Conservation (phyloP, 257 asterid genomes). For the Solanum lignicaule region DNA sequence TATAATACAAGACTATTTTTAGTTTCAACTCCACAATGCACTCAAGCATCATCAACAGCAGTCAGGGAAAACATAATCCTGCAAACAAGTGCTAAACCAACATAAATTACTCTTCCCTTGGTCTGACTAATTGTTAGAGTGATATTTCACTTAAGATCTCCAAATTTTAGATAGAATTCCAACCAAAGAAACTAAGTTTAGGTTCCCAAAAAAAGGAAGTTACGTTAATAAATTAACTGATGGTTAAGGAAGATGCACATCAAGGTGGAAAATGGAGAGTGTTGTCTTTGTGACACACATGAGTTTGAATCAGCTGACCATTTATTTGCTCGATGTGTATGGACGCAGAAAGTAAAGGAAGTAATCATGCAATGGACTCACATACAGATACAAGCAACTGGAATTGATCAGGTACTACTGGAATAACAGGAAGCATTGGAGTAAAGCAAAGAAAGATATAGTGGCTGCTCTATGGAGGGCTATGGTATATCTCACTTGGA, state of each 20-base stretch:
- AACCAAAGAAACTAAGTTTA: neutral
- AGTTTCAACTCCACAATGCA: neutral
- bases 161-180: neutral
- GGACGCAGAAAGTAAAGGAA: neutral
- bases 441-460: neutral
- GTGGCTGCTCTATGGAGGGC: neutral
- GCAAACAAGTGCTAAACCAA: neutral
- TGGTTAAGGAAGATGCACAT: neutral
- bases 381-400: neutral
- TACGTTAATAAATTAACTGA: neutral
- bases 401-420: neutral
- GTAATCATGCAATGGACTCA: neutral
- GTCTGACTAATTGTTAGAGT: neutral
- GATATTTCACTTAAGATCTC: neutral
- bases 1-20: neutral
- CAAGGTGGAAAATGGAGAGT: neutral
- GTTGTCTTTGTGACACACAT: neutral
- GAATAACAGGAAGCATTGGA: neutral
- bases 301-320: neutral
- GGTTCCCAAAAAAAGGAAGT: neutral
- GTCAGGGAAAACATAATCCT: neutral
- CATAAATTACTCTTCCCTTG: neutral
- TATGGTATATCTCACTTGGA: neutral
- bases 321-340: neutral
- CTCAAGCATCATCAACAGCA: neutral